These are phyloP conservation scores for Boletus sp. DNA, from an alignment of 768 basidiomycete species.

Conservation along the genomic window DNA sequence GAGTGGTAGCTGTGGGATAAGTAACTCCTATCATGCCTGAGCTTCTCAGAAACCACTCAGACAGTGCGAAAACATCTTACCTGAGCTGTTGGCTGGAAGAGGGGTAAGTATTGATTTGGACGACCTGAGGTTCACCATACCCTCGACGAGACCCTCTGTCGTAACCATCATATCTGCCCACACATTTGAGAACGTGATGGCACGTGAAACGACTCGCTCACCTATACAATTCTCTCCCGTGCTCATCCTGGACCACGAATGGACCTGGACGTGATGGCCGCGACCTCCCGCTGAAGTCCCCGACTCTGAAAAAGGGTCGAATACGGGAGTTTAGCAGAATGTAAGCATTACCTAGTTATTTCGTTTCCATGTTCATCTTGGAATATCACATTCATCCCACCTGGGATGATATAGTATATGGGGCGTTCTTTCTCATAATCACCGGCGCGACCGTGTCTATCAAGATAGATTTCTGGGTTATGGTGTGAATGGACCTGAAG, in stretches of 20 bases:
- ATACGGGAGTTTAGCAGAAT: not conserved
- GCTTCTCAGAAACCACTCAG: slow-evolving; percentile 7
- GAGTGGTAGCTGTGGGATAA: slow-evolving; percentile 22
- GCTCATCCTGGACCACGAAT: slow-evolving; percentile 56
- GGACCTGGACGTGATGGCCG: slow-evolving; percentile 35
- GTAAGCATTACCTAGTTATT: slow-evolving; percentile 49
- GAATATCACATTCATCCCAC: slow-evolving; percentile 62
- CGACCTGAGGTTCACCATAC: slow-evolving; percentile 26
- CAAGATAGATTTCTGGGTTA: slow-evolving; percentile 22
- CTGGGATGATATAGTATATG: slow-evolving; percentile 62
- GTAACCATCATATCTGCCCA: slow-evolving; percentile 25
- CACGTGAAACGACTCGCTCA: slow-evolving; percentile 18
- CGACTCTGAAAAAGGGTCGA: slow-evolving; percentile 38
- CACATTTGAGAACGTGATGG: not conserved
- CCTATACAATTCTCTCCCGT: slow-evolving; percentile 58
- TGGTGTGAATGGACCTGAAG: slow-evolving; percentile 24
- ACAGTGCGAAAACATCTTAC: slow-evolving; percentile 13
- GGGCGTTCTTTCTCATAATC: slow-evolving; percentile 27
- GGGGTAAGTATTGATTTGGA: slow-evolving; percentile 23
- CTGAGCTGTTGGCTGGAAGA: slow-evolving; percentile 11
- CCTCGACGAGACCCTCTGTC: slow-evolving; percentile 23
- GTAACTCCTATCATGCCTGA: slow-evolving; percentile 25
- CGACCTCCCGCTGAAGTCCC: slow-evolving; percentile 41
- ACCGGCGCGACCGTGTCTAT: slow-evolving; percentile 18
- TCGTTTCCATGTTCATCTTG: slow-evolving; percentile 63